Percentiles rank a stretch among this genome's conserved stretches.
phyloP scores from a whole-genome alignment of 768 basidiomycete species.

The Serendipita sp. region DNA sequence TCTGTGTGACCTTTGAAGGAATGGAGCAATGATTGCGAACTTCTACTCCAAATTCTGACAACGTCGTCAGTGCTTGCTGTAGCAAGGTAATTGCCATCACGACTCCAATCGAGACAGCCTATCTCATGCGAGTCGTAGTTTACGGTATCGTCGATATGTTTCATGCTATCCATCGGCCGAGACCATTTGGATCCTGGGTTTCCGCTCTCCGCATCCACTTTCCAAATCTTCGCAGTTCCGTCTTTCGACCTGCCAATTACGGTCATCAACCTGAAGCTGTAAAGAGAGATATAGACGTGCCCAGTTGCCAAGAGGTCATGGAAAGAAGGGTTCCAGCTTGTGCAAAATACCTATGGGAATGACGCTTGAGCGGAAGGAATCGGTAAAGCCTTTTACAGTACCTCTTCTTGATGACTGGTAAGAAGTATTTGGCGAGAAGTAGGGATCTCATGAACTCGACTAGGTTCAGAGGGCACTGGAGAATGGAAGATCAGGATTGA shows the following conservation, averaged over 20 bases:
- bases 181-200: slow-evolving; percentile 16
- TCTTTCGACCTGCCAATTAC: slow-evolving; percentile 47
- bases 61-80: slow-evolving; percentile 64
- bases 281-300: not conserved
- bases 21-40: slow-evolving; percentile 25
- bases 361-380: too few relatives aligned
- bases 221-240: slow-evolving; percentile 59
- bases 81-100: slow-evolving; percentile 55
- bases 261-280: not conserved
- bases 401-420: not conserved
- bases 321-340: not conserved
- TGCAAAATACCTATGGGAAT: not conserved
- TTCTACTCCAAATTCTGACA: slow-evolving; percentile 39
- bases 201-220: slow-evolving; percentile 20
- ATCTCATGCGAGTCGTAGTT: slow-evolving; percentile 35
- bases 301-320: not conserved
- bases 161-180: slow-evolving; percentile 25
- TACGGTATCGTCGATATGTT: slow-evolving; percentile 30
- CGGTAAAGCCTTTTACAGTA: not conserved
- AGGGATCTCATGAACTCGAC: not conserved
- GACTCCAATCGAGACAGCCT: slow-evolving; percentile 65
- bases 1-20: slow-evolving; percentile 30
- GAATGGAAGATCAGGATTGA: not conserved
- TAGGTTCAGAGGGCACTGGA: not conserved
- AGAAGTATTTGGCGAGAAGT: not conserved